Conservation (phyloP, 2,329 filamentous ascomycete species). For the Paraconiothyrium sp. region DNA sequence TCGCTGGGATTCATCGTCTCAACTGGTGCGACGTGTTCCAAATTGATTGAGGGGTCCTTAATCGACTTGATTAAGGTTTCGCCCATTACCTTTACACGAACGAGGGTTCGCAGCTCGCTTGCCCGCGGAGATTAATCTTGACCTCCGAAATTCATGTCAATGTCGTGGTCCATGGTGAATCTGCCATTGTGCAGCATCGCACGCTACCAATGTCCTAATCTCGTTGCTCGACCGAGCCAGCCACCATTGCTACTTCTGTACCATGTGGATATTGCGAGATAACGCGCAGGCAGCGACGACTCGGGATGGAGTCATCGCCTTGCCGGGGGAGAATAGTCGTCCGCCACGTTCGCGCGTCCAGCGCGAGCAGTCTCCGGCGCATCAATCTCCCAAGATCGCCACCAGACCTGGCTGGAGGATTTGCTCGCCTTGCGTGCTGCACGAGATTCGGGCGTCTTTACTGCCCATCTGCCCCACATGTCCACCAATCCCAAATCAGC, state of each 20-base stretch:
- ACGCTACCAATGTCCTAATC: neutral
- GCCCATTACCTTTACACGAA: neutral
- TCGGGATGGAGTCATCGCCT: neutral
- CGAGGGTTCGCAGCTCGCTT: conserved; percentile 10
- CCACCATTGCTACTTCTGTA: neutral
- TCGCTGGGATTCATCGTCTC: conserved; percentile 2
- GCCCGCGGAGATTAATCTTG: conserved; percentile 6
- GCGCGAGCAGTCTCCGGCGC: neutral
- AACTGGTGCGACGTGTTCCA: conserved; percentile 4
- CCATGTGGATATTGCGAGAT: neutral
- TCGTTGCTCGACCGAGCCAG: neutral
- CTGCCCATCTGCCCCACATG: conserved; percentile 7
- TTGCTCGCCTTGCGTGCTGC: conserved; percentile 3
- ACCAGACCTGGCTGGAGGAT: neutral
- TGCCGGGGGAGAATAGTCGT: neutral
- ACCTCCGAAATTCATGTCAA: neutral
- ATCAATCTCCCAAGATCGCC: neutral
- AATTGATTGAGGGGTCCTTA: conserved; percentile 6
- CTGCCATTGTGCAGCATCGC: conserved; percentile 1
- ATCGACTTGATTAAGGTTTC: neutral
- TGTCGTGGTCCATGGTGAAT: conserved; percentile 3
- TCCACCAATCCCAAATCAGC: conserved; percentile 10
- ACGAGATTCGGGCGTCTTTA: conserved; percentile 9
- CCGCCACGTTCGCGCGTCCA: neutral
- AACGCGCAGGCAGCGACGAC: neutral